Base-by-base conservation (phyloP, 129 eudicot species). In the Apium graveolens region DNA sequence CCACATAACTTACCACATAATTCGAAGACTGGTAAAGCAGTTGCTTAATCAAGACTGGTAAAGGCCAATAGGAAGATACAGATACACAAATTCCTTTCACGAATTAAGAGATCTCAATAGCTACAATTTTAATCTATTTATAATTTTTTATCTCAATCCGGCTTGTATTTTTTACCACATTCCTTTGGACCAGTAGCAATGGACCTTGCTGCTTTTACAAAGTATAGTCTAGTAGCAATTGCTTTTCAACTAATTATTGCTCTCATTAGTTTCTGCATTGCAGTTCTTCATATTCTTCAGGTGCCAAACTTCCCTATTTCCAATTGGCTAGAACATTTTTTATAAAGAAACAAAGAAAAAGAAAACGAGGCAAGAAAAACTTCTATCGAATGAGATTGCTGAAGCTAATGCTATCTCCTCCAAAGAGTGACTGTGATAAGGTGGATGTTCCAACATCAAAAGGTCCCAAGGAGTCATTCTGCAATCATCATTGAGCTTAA, bases 401-500 rank as follows among this genome's bases (percentile, higher is more conserved):
- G 71, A 81, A 70, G 74, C 76, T 31, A 65, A 74, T 14, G 44
- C 80, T 74, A 80, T 83, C 88, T 51, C 76, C 88, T 11, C 72
- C 76, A 45, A 73, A 70, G 72, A 80, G 70, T 73, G 68, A 85
- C 81, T 85, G 73, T 5, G 29, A 26, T 7, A 63, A 27, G 24
- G 21, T 31, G 73, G 93, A 79, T 76, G 77, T 71, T 48, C 86
- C 86, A 57, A 87, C 87, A 84, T 89, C 89, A 70, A 87, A 87
- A 32, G 90, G 90, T 75, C 90, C 89, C 71, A 78, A 74, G 17
- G 90, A 86, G 78, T 89, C 95, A 43, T 86, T 86, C 91, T 88
- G 90, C 75, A 78, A 60, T 29, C 81, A 78, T 38, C 73, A 27
- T 27, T 32, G 17, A 29, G 72, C 8, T 27, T 12, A 65, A 66